phyloP scores from a whole-genome alignment of 2,329 filamentous ascomycete species.

The Ceratocystis ficicola region DNA sequence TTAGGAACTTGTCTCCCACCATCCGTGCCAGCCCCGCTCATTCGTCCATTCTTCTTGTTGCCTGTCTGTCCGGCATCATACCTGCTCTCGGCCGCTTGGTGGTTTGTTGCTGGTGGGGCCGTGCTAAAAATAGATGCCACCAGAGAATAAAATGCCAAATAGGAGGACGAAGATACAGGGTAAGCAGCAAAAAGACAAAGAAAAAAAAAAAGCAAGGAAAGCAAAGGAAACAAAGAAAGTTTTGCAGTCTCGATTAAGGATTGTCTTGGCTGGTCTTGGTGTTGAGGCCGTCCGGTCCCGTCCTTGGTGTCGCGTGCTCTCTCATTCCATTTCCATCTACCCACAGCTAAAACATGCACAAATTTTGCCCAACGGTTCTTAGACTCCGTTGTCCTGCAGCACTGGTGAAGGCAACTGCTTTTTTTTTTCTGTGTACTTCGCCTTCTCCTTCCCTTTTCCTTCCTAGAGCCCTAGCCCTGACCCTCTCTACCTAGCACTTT shows the following conservation, averaged over 20 bases:
- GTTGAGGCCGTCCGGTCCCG: background rate
- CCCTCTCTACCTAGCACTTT: background rate
- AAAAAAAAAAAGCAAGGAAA: background rate
- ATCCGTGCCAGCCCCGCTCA: slow-evolving; percentile 2
- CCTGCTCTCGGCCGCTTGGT: background rate
- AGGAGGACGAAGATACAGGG: background rate
- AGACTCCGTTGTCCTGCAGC: background rate
- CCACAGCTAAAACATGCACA: background rate
- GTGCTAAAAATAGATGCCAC: background rate
- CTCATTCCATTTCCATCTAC: background rate
- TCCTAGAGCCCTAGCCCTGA: background rate
- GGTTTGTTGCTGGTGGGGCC: background rate
- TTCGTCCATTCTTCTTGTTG: too few relatives aligned
- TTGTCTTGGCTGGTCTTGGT: background rate
- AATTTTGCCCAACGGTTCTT: too few relatives aligned
- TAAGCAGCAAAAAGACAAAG: background rate
- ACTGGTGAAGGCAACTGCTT: background rate
- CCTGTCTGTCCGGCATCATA: background rate
- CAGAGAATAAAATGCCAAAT: background rate
- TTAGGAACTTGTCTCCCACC: background rate
- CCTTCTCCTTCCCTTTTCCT: background rate
- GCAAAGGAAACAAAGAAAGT: background rate
- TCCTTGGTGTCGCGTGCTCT: background rate
- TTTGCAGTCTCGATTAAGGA: background rate
- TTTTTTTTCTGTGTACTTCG: background rate